Evolutionary conservation across 768 basidiomycete genomes (phyloP), one percentile per base, ranked within the genome.

Genomic region (Pulveroboletus sp.): DNA sequence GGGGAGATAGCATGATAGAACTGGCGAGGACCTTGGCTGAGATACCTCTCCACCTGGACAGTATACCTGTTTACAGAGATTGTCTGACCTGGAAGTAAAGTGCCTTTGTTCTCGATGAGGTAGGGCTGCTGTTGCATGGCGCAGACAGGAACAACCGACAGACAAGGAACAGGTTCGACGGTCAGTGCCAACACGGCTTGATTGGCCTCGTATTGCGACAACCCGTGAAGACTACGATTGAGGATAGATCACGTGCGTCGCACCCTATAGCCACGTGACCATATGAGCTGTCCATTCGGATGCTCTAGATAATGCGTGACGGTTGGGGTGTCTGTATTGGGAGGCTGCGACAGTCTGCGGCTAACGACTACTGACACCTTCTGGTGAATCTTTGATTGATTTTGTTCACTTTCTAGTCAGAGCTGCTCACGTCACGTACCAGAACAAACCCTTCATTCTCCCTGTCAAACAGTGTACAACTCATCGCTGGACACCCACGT

Each of bases 41-140:
- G 80, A 75, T 96, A 98, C 64, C 86, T 82, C 65, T 98, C 94
- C 39, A 99, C 90, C 61, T 88, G 84, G 47, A 99, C 93, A 17
- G 76, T 81, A 70, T 87, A 86, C 61, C 90, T 89, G 71, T 92
- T 92, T 50, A 99, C 91, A 6, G 82, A 73, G 59, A 99, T 90
- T 42, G 85, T 79, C 67, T 96, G 93, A 4, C 96, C 96, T 5
- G 86, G 79, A 35, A 80, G 69, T 14, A 90, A 75, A 2, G 88
- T 86, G 27, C 84, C 86, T 65, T 86, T 83, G 67, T 78, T 78
- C 21, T 62, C 56, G 18, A 52, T 42, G 10, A 49, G 61, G 66
- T 76, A 76, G 17, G 71, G 71, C 62, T 77, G 76, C 53, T 76
- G 75, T 56, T 71, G 73, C 65, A 67, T 69, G 43, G 24, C 31